A percentile compares a stretch with the other conserved stretches of the same genome.
Evolutionary conservation across 2,329 filamentous ascomycete genomes (phyloP).

Genomic region (Chaetomium sp.): DNA sequence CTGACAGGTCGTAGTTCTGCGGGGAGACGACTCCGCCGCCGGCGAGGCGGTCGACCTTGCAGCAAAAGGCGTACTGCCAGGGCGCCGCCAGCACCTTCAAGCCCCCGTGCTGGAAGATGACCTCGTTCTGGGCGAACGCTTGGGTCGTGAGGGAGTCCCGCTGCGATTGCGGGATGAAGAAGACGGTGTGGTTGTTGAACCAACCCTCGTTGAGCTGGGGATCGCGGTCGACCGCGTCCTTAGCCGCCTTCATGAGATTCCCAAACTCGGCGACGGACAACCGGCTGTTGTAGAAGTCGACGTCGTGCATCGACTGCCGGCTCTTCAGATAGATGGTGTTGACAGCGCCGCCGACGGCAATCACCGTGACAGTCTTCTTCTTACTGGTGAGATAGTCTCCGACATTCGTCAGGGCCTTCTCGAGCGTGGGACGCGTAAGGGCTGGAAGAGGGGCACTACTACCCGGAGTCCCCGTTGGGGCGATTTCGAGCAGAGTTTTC

Average conservation of each 20-base stretch:
- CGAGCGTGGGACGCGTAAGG: neutral
- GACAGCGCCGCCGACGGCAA: constrained; percentile 9
- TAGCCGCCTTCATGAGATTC: neutral
- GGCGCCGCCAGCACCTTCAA: constrained; percentile 11
- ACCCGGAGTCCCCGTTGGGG: constrained; percentile 1
- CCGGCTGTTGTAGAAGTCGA: constrained; percentile 12
- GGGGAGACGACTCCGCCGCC: neutral
- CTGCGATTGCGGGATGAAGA: constrained; percentile 10
- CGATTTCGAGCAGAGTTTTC: constrained; percentile 1
- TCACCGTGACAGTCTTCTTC: neutral
- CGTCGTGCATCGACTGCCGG: neutral
- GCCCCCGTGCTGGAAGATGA: constrained; percentile 1
- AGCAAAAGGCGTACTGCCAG: constrained; percentile 13
- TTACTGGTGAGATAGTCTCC: constrained; percentile 5
- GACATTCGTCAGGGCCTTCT: neutral
- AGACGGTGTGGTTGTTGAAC: constrained; percentile 14
- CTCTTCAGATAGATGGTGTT: constrained; percentile 13
- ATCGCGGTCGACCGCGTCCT: neutral
- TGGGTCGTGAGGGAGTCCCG: constrained; percentile 3
- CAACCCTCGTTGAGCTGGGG: constrained; percentile 6
- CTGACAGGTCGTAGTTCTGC: neutral
- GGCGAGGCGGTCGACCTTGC: constrained; percentile 9
- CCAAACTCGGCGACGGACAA: constrained; percentile 3
- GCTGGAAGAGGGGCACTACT: neutral
- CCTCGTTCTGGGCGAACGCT: constrained; percentile 1